These are phyloP conservation scores for Paraleonurus japonicus DNA, from an alignment of 257 asterid species.

Conservation along the genomic window DNA sequence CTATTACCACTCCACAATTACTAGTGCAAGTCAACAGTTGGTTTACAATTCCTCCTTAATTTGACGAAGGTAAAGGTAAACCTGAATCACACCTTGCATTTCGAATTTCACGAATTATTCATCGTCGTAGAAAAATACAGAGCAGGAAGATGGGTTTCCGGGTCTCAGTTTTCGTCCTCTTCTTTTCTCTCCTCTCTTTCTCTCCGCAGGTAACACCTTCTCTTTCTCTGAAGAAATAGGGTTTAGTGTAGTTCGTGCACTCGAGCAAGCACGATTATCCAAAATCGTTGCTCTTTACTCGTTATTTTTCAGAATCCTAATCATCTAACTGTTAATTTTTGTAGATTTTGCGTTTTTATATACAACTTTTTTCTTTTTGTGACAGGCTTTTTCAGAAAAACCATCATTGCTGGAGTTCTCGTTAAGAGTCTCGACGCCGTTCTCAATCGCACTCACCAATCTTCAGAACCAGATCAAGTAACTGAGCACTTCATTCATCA, in stretches of 20 bases:
- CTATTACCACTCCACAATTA: not conserved
- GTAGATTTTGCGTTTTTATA: not conserved
- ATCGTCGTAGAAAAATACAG: conserved; percentile 13
- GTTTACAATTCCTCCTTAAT: not conserved
- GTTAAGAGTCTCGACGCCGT: conserved; percentile 39
- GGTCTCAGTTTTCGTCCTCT: conserved; percentile 24
- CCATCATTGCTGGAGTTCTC: conserved; percentile 7
- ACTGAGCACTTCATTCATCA: not conserved
- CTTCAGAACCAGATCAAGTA: conserved; percentile 67
- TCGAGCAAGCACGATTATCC: conserved; percentile 1
- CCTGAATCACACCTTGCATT: not conserved
- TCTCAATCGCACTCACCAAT: conserved; percentile 53
- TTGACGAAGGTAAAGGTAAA: conserved; percentile 18
- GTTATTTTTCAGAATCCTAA: not conserved
- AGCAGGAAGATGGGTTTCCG: conserved; percentile 37
- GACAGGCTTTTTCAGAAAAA: conserved; percentile 32
- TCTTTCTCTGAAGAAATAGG: not conserved
- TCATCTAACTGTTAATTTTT: not conserved
- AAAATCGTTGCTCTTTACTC: conserved; percentile 13
- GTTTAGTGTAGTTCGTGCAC: not conserved
- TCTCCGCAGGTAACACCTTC: conserved; percentile 37
- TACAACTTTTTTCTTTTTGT: not conserved
- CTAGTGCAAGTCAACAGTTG: not conserved
- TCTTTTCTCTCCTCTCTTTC: conserved; percentile 37
- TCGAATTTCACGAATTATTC: not conserved